phyloP scores from a whole-genome alignment of 2,329 filamentous ascomycete species.

The Malbranchea cinnamomea region DNA sequence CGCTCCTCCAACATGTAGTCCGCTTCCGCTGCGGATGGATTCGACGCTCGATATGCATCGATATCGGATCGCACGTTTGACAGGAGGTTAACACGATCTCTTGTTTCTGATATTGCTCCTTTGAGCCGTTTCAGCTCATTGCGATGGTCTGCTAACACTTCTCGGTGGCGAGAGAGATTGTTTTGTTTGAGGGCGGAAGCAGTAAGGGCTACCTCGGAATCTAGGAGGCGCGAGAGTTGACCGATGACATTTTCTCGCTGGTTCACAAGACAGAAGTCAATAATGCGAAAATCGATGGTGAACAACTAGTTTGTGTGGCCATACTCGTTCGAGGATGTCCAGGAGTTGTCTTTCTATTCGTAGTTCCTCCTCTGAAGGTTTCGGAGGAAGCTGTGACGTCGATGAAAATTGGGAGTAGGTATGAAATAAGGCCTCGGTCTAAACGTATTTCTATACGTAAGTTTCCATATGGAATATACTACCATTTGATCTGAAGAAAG shows the following conservation, averaged over 20 bases:
- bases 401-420: conserved; percentile 84
- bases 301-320: conserved; percentile 2
- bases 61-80: conserved; percentile 87
- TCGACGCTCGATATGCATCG: conserved; percentile 67
- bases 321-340: conserved; percentile 69
- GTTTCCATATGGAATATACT: conserved; percentile 1
- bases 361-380: conserved; percentile 72
- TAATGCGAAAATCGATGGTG: background rate
- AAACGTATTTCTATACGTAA: conserved; percentile 9
- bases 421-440: conserved; percentile 62
- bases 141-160: conserved; percentile 75
- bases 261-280: background rate
- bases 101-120: conserved; percentile 56
- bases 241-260: conserved; percentile 69
- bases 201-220: conserved; percentile 76
- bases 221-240: conserved; percentile 76
- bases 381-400: conserved; percentile 60
- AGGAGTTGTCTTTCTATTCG: conserved; percentile 67
- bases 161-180: conserved; percentile 80
- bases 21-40: conserved; percentile 70
- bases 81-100: conserved; percentile 79
- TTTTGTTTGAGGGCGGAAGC: conserved; percentile 94
- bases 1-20: conserved; percentile 97
- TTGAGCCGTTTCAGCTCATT: conserved; percentile 66
- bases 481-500: background rate